phyloP scores from a whole-genome alignment of 352 stramenopile species.

The Globisporangium radiosum region DNA sequence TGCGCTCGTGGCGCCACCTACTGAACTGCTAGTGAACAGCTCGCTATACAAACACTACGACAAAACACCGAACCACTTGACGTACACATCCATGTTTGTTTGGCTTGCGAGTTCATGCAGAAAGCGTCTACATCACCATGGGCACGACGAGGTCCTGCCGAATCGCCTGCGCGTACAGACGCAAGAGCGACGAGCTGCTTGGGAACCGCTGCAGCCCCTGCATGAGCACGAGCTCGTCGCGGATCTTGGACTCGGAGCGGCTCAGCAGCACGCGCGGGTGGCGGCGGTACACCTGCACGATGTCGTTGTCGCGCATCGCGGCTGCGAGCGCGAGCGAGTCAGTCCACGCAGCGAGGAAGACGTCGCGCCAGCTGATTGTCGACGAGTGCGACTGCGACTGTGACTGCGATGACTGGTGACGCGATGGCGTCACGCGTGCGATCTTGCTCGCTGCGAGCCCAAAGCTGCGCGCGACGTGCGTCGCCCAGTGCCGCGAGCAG shows the following conservation, averaged over 20 bases:
- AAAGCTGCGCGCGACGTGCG: conserved; percentile 33
- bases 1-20: too few species aligned
- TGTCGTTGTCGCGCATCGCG: conserved; percentile 22
- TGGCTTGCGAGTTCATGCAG: too few species aligned
- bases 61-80: too few species aligned
- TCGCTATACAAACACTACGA: too few species aligned
- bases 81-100: not conserved
- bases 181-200: conserved; percentile 32
- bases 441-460: conserved; percentile 27
- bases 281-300: conserved; percentile 29
- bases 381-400: not conserved
- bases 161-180: conserved; percentile 46
- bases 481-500: conserved; percentile 30
- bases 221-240: conserved; percentile 60
- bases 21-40: too few species aligned
- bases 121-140: conserved; percentile 4
- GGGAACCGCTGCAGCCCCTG: conserved; percentile 44
- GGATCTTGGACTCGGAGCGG: conserved; percentile 27
- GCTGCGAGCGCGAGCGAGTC: conserved; percentile 23
- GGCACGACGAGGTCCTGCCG: conserved; percentile 23
- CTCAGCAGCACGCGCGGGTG: conserved; percentile 23
- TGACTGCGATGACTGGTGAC: not conserved
- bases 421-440: not conserved
- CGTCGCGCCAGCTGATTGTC: conserved; percentile 30
- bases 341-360: conserved; percentile 36